phyloP scores from a whole-genome alignment of 176 grass and related monocot genomes.

The Rhynchospora pubera region DNA sequence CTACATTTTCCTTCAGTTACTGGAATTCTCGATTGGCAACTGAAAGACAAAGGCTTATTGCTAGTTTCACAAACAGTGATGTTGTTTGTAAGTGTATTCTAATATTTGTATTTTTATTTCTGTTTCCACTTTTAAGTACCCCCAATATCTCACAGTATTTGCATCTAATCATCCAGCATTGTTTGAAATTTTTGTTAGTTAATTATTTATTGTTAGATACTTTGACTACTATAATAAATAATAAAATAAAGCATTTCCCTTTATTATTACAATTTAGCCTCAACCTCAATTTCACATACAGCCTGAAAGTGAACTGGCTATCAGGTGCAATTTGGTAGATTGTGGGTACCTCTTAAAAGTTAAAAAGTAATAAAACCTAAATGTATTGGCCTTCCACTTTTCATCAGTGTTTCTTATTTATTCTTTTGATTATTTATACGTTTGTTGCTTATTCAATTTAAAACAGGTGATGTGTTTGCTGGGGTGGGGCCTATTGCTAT shows the following conservation, averaged over 20 bases:
- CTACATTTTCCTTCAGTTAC: constrained; percentile 45
- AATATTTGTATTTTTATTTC: neutral
- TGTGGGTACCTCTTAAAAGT: neutral
- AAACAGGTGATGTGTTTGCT: constrained; percentile 79
- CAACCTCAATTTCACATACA: neutral
- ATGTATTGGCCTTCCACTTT: neutral
- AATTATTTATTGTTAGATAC: neutral
- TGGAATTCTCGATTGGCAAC: constrained; percentile 91
- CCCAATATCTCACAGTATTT: neutral
- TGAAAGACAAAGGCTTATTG: constrained; percentile 72
- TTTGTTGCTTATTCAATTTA: neutral
- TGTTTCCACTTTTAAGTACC: neutral
- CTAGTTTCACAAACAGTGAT: constrained; percentile 56
- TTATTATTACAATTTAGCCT: neutral
- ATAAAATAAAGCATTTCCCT: neutral
- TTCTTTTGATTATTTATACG: constrained; percentile 3
- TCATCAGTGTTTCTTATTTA: neutral
- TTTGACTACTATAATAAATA: neutral
- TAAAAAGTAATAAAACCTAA: neutral
- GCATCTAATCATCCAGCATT: neutral
- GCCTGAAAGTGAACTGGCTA: neutral
- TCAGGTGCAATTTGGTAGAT: neutral
- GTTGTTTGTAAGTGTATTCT: constrained; percentile 67
- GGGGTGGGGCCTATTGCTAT: constrained; percentile 86
- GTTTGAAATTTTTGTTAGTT: neutral